Percentiles rank a stretch among this genome's conserved stretches.
phyloP scores from a whole-genome alignment of 2,329 filamentous ascomycete species.

The Ceratocystis cacaofunesta region DNA sequence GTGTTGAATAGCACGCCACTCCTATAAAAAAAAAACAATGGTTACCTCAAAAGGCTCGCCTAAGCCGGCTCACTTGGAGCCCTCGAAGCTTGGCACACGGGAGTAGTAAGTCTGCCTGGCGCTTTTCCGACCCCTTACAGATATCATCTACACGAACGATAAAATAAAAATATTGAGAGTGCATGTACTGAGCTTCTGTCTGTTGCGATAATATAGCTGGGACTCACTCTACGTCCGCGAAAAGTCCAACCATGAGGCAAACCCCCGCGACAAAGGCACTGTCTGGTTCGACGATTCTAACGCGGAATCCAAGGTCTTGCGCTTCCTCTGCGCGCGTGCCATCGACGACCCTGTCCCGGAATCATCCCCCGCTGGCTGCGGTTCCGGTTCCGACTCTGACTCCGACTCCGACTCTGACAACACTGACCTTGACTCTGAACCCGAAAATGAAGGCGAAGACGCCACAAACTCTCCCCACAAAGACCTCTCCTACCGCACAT shows the following conservation, averaged over 20 bases:
- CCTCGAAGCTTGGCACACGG: slow-evolving; percentile 71
- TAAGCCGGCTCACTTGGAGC: slow-evolving; percentile 53
- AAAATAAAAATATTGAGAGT: not conserved
- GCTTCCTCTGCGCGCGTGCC: slow-evolving; percentile 39
- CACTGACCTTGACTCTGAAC: slow-evolving; percentile 6
- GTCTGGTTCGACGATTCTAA: slow-evolving; percentile 93
- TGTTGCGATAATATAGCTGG: slow-evolving; percentile 40
- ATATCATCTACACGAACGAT: no score
- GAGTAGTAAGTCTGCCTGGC: slow-evolving; percentile 52
- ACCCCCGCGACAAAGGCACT: slow-evolving; percentile 69
- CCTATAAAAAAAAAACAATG: not conserved
- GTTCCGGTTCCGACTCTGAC: slow-evolving; percentile 20
- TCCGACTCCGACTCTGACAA: slow-evolving; percentile 21
- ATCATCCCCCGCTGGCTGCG: not conserved
- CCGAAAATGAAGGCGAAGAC: slow-evolving; percentile 15
- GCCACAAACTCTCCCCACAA: slow-evolving; percentile 16
- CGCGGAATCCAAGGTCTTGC: slow-evolving; percentile 66
- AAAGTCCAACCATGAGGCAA: slow-evolving; percentile 52
- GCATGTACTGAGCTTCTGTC: not conserved
- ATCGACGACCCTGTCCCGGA: slow-evolving; percentile 1
- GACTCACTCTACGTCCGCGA: slow-evolving; percentile 59
- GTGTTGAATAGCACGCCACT: not conserved
- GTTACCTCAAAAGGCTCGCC: slow-evolving; percentile 14
- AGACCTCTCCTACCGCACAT: slow-evolving; percentile 24
- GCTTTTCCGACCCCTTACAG: no score